These are phyloP conservation scores for Rosa rugosa DNA, from an alignment of 306 rosid genomes.

Conservation along the genomic window DNA sequence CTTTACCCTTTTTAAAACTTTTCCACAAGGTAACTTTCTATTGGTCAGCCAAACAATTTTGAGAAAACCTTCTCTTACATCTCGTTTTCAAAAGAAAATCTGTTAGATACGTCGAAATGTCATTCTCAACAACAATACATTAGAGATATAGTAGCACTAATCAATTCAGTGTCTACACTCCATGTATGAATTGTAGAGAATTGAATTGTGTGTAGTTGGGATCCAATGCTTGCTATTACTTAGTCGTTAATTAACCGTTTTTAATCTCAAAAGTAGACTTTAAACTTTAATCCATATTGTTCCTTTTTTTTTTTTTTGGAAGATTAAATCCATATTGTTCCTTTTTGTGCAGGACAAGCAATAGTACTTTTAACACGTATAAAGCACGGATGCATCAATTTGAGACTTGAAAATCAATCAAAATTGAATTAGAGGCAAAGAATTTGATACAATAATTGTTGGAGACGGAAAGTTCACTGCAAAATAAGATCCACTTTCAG, in stretches of 20 bases:
- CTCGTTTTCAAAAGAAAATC: no score
- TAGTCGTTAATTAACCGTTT: not conserved
- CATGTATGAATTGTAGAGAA: not conserved
- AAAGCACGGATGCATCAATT: not conserved
- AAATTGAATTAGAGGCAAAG: not conserved
- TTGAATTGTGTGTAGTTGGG: not conserved
- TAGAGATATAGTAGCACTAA: not conserved
- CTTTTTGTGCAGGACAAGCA: constrained; percentile 7
- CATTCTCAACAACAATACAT: not conserved
- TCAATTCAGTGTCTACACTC: not conserved
- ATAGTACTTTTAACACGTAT: constrained; percentile 2
- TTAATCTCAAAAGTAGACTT: not conserved
- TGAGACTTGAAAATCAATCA: not conserved
- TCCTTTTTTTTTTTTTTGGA: not conserved
- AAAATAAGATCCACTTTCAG: not conserved
- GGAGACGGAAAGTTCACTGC: constrained; percentile 24
- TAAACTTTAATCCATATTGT: not conserved
- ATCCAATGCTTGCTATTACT: not conserved
- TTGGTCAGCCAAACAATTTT: no score
- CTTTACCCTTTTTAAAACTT: no score
- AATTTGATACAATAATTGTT: constrained; percentile 20
- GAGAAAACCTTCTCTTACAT: no score
- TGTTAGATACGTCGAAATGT: not conserved
- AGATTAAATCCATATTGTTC: not conserved
- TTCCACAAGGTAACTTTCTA: no score